Percentiles rank a stretch among this genome's conserved stretches.
Conservation (phyloP, 495 filamentous ascomycete species). For the Beverwykella pulmonaria region DNA sequence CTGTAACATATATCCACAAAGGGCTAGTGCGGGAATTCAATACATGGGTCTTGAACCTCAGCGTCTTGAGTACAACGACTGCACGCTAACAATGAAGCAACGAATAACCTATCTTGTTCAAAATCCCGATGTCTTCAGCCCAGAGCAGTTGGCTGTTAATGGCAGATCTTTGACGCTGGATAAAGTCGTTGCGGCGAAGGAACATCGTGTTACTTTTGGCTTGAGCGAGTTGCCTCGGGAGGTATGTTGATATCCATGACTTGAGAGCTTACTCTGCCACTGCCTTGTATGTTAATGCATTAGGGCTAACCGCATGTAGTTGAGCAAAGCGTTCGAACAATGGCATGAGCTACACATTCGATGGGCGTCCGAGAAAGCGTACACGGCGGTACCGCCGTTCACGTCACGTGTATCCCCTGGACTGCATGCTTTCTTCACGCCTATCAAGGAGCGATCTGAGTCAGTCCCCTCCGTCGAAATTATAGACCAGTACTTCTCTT, state of each 20-base stretch:
- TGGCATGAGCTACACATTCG: constrained; percentile 77
- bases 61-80: not conserved
- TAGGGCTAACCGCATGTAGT: constrained; percentile 40
- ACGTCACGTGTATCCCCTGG: constrained; percentile 74
- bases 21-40: not conserved
- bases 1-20: not conserved
- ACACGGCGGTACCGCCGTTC: constrained; percentile 67
- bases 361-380: constrained; percentile 66
- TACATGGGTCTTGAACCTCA: constrained; percentile 11
- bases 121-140: constrained; percentile 61
- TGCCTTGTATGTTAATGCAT: not conserved
- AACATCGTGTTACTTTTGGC: constrained; percentile 76
- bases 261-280: not conserved
- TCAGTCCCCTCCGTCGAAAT: constrained; percentile 38
- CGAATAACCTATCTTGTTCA: constrained; percentile 79
- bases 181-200: constrained; percentile 65
- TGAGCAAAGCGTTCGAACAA: constrained; percentile 64
- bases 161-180: constrained; percentile 50
- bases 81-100: constrained; percentile 66
- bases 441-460: constrained; percentile 49
- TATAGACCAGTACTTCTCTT: not conserved
- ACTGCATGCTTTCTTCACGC: constrained; percentile 79
- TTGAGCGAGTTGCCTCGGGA: constrained; percentile 73
- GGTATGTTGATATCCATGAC: constrained; percentile 52
- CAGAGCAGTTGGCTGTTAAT: constrained; percentile 59